Base-by-base conservation (phyloP, 2,329 filamentous ascomycete species). In the Fusarium sp. region DNA sequence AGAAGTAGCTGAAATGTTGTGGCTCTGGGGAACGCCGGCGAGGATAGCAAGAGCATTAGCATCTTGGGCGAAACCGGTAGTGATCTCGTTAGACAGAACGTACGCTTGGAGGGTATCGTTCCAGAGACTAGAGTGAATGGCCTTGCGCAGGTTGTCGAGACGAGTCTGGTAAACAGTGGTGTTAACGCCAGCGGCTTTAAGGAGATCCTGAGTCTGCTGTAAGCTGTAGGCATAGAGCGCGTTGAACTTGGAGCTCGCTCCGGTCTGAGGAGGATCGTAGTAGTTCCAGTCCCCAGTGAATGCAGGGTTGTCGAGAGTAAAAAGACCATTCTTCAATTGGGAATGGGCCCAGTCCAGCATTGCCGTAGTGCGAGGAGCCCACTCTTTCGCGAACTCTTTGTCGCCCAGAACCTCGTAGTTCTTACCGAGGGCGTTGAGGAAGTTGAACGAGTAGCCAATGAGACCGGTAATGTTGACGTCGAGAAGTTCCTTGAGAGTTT, bases 221-320 rank as follows among this genome's bases (percentile, higher is more conserved):
- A 66, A n/a, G 14, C 48, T 55, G 18, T 65, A 66, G 0, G 60
- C 48, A 15, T 66, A 66, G 1, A 66, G 18, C 0, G 63, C 17
- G 11, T 66, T 66, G 28, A 66, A 65, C 24, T 65, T 66, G 5
- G 63, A 36, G 15, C 63, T 65, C 0, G 60, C 63, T 0, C 60
- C 63, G 3, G 22, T 66, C 14, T 66, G 63, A 0, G 60, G 11
- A 4, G 60, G 63, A 6, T 66, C 60, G 17, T 66, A 66, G 5
- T 65, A 66, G 4, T 65, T 66, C 63, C 63, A 65, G 3, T 66
- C 60, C 32, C 63, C 63, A 0, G 63, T 24, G 3, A 66, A 36
- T 0, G 41, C 18, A 18, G 48, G 20, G 34, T 48, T 15, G 3
- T 66, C 7, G 1, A 66, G 18, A 0, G 63, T 65, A 6, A 66